Conservation (phyloP, 805 yeast genomes). For the Yamadazyma laniorum region DNA sequence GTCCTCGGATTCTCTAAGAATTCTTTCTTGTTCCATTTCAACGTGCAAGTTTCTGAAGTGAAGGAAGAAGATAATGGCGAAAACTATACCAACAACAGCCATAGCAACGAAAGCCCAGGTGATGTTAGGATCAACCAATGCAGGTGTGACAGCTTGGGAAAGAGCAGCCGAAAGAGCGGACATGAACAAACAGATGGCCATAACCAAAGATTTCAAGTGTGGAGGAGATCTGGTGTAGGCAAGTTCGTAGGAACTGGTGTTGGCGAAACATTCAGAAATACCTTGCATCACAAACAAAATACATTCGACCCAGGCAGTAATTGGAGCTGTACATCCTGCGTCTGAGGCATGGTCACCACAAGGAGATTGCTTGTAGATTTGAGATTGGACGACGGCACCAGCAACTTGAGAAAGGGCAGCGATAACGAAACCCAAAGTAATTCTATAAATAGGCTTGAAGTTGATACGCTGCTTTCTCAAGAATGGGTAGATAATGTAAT, state of each 20-base stretch:
- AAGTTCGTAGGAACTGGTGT: conserved; percentile 50
- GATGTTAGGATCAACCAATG: conserved; percentile 41
- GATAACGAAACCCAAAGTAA: conserved; percentile 46
- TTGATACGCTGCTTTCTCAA: conserved; percentile 41
- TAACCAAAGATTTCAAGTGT: conserved; percentile 49
- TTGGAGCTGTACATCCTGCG: conserved; percentile 29
- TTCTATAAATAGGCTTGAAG: conserved; percentile 45
- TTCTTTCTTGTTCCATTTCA: conserved; percentile 38
- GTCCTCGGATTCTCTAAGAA: conserved; percentile 23
- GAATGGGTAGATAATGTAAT: conserved; percentile 46
- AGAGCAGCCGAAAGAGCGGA: conserved; percentile 50
- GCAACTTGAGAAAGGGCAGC: conserved; percentile 48
- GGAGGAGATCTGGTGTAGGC: conserved; percentile 54
- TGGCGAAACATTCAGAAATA: conserved; percentile 52
- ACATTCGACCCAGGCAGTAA: conserved; percentile 27
- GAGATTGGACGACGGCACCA: conserved; percentile 51
- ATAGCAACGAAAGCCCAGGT: conserved; percentile 41
- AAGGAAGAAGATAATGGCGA: conserved; percentile 29
- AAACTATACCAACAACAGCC: conserved; percentile 33
- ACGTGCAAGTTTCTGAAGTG: conserved; percentile 38
- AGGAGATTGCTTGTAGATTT: conserved; percentile 48
- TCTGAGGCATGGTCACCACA: conserved; percentile 47
- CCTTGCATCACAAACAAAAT: conserved; percentile 26
- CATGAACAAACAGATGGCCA: conserved; percentile 44
- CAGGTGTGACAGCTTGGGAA: conserved; percentile 41